Percentiles rank a stretch among this genome's conserved stretches.
phyloP scores from a whole-genome alignment of 2,329 filamentous ascomycete genomes.

The Fusarium staphyleae region DNA sequence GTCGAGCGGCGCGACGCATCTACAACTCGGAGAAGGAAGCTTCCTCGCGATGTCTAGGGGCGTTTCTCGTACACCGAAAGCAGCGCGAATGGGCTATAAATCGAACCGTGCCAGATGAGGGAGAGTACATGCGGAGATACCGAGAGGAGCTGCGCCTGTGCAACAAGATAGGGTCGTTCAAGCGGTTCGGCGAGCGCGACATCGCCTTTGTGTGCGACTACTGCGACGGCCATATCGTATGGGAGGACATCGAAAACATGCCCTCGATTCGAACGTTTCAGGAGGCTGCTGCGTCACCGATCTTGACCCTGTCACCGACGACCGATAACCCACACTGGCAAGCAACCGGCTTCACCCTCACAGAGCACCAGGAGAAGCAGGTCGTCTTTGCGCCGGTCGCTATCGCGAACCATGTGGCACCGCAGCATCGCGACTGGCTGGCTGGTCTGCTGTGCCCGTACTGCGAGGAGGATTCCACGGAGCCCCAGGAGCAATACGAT shows the following conservation, averaged over 20 bases:
- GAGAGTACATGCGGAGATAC: conserved; percentile 48
- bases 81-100: conserved; percentile 50
- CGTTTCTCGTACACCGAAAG: conserved; percentile 60
- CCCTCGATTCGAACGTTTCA: conserved; percentile 54
- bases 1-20: conserved; percentile 63
- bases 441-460: conserved; percentile 61
- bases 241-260: conserved; percentile 63
- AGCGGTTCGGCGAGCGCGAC: conserved; percentile 61
- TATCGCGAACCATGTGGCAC: conserved; percentile 64
- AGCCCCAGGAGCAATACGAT: conserved; percentile 54
- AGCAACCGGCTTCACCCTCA: conserved; percentile 53
- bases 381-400: conserved; percentile 64
- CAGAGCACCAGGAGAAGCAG: conserved; percentile 55
- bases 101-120: conserved; percentile 35
- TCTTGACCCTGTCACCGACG: conserved; percentile 37
- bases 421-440: conserved; percentile 58
- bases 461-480: conserved; percentile 61
- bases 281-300: conserved; percentile 35
- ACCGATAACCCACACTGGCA: conserved; percentile 57
- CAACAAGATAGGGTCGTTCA: conserved; percentile 61
- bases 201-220: conserved; percentile 68
- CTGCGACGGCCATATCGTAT: conserved; percentile 66
- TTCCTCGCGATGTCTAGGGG: conserved; percentile 61
- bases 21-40: conserved; percentile 59
- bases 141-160: conserved; percentile 60